Evolutionary conservation across 2,329 filamentous ascomycete genomes (phyloP), one percentile per base, ranked within the genome.

Genomic region (Colletotrichum shisoi): DNA sequence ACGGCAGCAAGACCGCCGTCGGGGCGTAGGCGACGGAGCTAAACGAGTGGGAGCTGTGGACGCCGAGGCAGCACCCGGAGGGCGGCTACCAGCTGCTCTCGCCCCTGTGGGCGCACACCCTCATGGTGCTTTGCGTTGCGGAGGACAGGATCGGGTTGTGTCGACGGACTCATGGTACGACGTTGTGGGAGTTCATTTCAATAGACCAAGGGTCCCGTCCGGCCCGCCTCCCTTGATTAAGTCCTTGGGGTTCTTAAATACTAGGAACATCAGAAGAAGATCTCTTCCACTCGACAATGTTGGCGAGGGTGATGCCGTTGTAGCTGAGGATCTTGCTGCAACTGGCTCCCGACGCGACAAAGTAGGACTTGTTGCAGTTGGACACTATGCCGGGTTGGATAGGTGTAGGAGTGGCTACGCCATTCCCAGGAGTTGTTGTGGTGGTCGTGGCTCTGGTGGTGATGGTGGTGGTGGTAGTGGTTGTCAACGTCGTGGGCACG

Each of bases 211-310:
- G 8, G n/a, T n/a, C n/a, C n/a, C n/a, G n/a, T n/a, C n/a, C n/a
- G n/a, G 9, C 31, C 31, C 8, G 31, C 31, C 31, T 34, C 31
- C 8, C 31, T 34, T 34, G 31, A 9, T 34, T 34, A 2, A 8
- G 31, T 34, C 31, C 7, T 9, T 9, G 31, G 31, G 31, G 8
- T 1, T 34, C 8, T 9, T 9, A 1, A 2, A 34, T 3, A 11
- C 31, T 34, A 34, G 31, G 8, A 11, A 34, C 9, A 3, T 9
- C 31, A 8, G 2, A 31, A 8, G 6, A 31, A 31, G 6, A 8
- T 31, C 7, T 31, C 27, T 73, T 73, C 72, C 71, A 73, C 48
- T 31, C 46, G 3, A 44, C 69, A 34, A 79, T 72, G 12, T 76
- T 52, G 4, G 68, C 56, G 9, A 73, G 48, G 0, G 71, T 53